Base-by-base conservation (phyloP, 2,329 filamentous ascomycete genomes). In the Thielaviopsis populi region DNA sequence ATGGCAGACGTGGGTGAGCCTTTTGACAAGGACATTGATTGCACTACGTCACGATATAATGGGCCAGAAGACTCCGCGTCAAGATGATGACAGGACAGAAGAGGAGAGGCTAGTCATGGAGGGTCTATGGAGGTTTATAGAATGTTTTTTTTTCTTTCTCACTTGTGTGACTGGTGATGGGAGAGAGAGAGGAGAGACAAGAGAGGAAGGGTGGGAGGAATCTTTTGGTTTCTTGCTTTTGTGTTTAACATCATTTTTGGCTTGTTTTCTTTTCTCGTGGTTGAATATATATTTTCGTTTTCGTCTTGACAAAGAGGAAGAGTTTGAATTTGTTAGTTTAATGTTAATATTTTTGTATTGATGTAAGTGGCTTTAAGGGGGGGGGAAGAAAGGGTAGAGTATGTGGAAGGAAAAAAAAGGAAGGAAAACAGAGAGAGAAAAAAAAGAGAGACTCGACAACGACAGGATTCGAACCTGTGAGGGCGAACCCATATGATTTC, bases 401-500 rank as follows among this genome's bases (percentile, higher is more conserved):
- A 50, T 10, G 22, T 30, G 6, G 50, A 30, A 33, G 10, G 15
- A 13, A 30, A 33, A 3, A 33, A 37, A 8, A 37, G 10, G 46
- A 37, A 30, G 27, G 42, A 11, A 27, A n/a, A 63, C 53, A 46
- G 15, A 40, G 24, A 59, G 17, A 2, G 22, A 41, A 17, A 63
- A 22, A 59, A 50, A 60, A 41, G 53, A 50, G 33, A 11, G 11
- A 41, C n/a, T 10, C 59, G 63, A 65, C 58, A 65, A 62, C 59
- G 59, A 65, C 59, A 65, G 59, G 63, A 65, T 62, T 65, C 63
- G 63, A 65, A 65, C 63, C 48, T 61, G 59, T 65, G 63, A 58
- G 59, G 63, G 40, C 63, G 63, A 65, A 65, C 48, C 63, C 63
- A 65, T 62, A 62, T 62, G 63, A 65, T 65, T 65, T 65, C 63